Evolutionary conservation across 2,329 filamentous ascomycete species (phyloP).

Genomic region (Colletotrichum musicola): DNA sequence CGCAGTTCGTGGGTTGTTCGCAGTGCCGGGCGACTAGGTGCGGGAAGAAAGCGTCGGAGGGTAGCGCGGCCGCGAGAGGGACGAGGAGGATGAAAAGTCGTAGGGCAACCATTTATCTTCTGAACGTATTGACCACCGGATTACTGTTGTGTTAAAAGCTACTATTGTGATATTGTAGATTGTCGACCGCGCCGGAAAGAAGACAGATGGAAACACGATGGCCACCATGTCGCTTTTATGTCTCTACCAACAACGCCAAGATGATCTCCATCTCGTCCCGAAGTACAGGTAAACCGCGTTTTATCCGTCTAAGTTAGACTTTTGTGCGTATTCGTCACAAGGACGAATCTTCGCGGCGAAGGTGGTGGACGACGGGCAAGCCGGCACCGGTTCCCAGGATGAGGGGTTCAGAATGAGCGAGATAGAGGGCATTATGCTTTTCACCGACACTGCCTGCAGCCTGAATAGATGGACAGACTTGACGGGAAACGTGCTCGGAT

Average conservation of each 20-base stretch:
- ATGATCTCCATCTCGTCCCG: background rate
- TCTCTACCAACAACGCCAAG: background rate
- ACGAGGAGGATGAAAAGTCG: conserved; percentile 2
- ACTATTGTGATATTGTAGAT: too few relatives aligned
- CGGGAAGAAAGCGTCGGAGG: background rate
- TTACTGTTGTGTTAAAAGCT: too few relatives aligned
- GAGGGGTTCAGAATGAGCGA: background rate
- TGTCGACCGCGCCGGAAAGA: too few relatives aligned
- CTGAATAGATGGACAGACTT: too few relatives aligned
- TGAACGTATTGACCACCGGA: too few relatives aligned
- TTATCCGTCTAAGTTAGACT: conserved; percentile 5
- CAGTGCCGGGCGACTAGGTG: conserved; percentile 33
- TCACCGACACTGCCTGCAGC: too few relatives aligned
- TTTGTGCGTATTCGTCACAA: background rate
- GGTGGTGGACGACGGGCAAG: background rate
- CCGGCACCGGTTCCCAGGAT: background rate
- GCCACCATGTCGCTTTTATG: background rate
- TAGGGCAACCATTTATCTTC: conserved; percentile 20
- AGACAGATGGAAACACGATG: too few relatives aligned
- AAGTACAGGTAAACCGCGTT: background rate
- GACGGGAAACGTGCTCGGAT: background rate
- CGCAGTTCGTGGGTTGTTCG: conserved; percentile 40
- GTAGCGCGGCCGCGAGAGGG: conserved; percentile 18
- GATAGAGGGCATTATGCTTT: background rate
- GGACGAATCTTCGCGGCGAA: background rate